A percentile compares a stretch with the other conserved stretches of the same genome.
These are phyloP conservation scores for Cardamine chenopodiifolia DNA, from an alignment of 345 rosid genomes.

Conservation along the genomic window DNA sequence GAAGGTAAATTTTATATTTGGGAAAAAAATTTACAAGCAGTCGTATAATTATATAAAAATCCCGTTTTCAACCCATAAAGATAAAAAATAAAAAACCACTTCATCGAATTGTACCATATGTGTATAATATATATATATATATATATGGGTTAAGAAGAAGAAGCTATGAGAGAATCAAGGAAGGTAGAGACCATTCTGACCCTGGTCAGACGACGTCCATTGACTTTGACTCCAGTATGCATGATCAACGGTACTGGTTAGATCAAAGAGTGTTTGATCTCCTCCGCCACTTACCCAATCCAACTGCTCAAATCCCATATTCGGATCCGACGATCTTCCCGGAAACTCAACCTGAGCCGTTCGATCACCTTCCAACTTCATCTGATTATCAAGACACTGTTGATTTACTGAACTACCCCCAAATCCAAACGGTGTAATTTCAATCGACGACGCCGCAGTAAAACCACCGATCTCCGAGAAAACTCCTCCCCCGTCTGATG, in stretches of 20 bases:
- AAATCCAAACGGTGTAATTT: slow-evolving; percentile 57
- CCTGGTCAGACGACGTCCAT: slow-evolving; percentile 61
- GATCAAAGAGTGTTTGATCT: slow-evolving; percentile 72
- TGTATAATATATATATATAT: slow-evolving; percentile 4
- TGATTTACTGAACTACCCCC: slow-evolving; percentile 35
- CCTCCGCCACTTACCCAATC: slow-evolving; percentile 76
- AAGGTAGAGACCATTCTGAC: slow-evolving; percentile 65
- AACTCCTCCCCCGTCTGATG: slow-evolving; percentile 67
- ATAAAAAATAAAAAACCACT: slow-evolving; percentile 30
- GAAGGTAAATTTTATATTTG: slow-evolving; percentile 26
- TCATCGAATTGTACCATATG: slow-evolving; percentile 36
- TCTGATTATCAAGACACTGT: slow-evolving; percentile 15
- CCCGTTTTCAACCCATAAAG: slow-evolving; percentile 28
- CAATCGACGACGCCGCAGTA: slow-evolving; percentile 48
- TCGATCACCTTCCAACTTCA: slow-evolving; percentile 52
- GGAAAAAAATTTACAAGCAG: slow-evolving; percentile 50
- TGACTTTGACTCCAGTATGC: slow-evolving; percentile 85
- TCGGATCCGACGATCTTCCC: slow-evolving; percentile 30
- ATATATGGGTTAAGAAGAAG: slow-evolving; percentile 29
- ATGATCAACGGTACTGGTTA: slow-evolving; percentile 66
- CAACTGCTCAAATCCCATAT: slow-evolving; percentile 65
- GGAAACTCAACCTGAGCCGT: slow-evolving; percentile 45
- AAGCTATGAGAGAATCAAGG: slow-evolving; percentile 57
- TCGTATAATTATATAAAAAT: slow-evolving; percentile 38
- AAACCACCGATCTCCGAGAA: slow-evolving; percentile 72